Evolutionary conservation across 1,284 basidiomycete species (phyloP).

Genomic region (Tranzscheliella williamsii): DNA sequence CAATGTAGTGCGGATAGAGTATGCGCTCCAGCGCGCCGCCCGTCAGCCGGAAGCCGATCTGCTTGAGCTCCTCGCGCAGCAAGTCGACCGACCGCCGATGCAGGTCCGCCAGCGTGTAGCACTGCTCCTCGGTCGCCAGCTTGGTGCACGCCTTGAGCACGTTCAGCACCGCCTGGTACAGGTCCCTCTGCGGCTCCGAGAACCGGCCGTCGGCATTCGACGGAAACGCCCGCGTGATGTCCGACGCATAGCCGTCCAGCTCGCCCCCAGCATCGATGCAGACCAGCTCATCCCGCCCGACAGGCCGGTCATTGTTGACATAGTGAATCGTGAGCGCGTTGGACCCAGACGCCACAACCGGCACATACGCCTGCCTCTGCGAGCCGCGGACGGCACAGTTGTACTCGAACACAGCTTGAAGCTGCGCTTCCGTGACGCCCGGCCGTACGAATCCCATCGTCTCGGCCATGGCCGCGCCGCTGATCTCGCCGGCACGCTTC

Average conservation of each 20-base stretch:
- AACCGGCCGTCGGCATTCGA: constrained; percentile 66
- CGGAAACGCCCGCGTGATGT: constrained; percentile 94
- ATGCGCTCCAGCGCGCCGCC: constrained; percentile 71
- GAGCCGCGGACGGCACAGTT: constrained; percentile 47
- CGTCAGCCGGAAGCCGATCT: constrained; percentile 74
- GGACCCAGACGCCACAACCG: constrained; percentile 53
- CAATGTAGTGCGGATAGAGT: constrained; percentile 83
- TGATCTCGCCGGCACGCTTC: constrained; percentile 50
- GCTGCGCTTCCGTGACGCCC: constrained; percentile 43
- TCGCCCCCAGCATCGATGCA: constrained; percentile 60
- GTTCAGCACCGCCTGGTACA: constrained; percentile 82
- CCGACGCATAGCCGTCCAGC: constrained; percentile 84
- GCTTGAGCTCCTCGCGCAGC: constrained; percentile 74
- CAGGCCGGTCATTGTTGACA: constrained; percentile 50
- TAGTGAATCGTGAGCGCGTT: constrained; percentile 56
- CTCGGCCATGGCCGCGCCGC: constrained; percentile 52
- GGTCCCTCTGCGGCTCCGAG: constrained; percentile 76
- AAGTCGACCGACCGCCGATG: constrained; percentile 76
- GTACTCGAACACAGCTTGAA: constrained; percentile 56
- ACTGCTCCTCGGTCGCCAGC: constrained; percentile 64
- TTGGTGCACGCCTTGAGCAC: constrained; percentile 73
- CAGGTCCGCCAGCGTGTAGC: constrained; percentile 73
- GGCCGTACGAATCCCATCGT: constrained; percentile 48
- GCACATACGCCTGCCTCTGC: constrained; percentile 57
- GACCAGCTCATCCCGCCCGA: constrained; percentile 40